Conservation (phyloP, 1,284 basidiomycete species). For the Ustilago vetiveriae region DNA sequence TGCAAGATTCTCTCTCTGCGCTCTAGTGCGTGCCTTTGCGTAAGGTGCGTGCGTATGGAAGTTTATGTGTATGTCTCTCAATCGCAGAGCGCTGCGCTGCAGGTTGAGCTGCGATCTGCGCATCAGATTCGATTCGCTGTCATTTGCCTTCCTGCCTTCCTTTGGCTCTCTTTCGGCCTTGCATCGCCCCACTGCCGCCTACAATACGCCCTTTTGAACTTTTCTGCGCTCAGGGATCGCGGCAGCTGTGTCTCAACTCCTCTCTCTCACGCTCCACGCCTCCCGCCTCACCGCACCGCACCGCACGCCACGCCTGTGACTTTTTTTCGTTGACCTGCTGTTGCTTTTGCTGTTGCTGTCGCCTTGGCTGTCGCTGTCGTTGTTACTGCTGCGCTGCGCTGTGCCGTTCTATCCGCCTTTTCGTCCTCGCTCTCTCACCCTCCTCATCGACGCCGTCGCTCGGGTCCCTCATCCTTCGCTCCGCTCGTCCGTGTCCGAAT, state of each 20-base stretch:
- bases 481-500: slow-evolving; percentile 11
- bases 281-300: no score
- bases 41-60: no score
- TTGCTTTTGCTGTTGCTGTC: no score
- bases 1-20: neutral
- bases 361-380: neutral
- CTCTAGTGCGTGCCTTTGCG: no score
- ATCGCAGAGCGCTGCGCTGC: neutral
- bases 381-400: slow-evolving; percentile 2
- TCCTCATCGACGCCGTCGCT: slow-evolving; percentile 1
- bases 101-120: slow-evolving; percentile 5
- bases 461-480: slow-evolving; percentile 5
- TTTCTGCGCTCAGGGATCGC: no score
- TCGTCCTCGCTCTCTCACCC: neutral
- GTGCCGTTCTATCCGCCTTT: neutral
- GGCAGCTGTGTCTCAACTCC: no score
- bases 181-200: no score
- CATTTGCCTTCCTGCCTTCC: neutral
- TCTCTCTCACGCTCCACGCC: neutral
- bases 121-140: slow-evolving; percentile 9
- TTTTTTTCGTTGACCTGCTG: neutral
- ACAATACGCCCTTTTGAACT: no score
- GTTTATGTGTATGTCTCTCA: neutral
- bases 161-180: neutral
- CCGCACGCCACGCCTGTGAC: no score